Percentiles rank a stretch among this genome's conserved stretches.
Evolutionary conservation across 495 filamentous ascomycete genomes (phyloP).

Genomic region (Aspergillus incahuasiensis): DNA sequence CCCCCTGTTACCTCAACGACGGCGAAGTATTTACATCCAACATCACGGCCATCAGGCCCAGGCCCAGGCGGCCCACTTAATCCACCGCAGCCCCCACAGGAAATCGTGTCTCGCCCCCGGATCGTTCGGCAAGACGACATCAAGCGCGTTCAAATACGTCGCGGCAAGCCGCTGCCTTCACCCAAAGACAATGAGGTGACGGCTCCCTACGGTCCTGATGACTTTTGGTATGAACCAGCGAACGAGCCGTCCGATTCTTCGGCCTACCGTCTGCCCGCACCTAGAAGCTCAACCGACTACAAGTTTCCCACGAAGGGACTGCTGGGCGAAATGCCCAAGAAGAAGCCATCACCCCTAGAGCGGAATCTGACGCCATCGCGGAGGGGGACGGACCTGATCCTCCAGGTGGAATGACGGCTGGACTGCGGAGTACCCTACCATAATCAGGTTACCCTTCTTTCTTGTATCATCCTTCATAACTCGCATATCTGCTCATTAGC

Average conservation of each 20-base stretch:
- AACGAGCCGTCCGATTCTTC: background rate
- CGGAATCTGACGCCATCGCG: slow-evolving; percentile 37
- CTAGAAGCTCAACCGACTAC: slow-evolving; percentile 5
- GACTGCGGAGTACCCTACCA: background rate
- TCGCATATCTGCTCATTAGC: background rate
- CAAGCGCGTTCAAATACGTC: slow-evolving; percentile 32
- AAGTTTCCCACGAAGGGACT: slow-evolving; percentile 2
- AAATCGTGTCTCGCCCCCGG: slow-evolving; percentile 33
- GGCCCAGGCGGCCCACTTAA: slow-evolving; percentile 3
- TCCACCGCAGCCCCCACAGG: slow-evolving; percentile 12
- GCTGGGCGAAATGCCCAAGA: slow-evolving; percentile 12
- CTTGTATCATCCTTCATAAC: slow-evolving; percentile 2
- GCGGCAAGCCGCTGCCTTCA: slow-evolving; percentile 25
- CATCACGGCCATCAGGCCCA: background rate
- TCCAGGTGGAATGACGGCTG: slow-evolving; percentile 31
- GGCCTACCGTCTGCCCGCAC: background rate
- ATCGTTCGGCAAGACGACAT: slow-evolving; percentile 36
- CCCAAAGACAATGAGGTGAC: slow-evolving; percentile 18
- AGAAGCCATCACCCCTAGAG: slow-evolving; percentile 26
- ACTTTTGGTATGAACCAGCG: slow-evolving; percentile 26
- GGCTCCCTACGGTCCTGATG: slow-evolving; percentile 31
- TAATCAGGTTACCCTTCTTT: background rate
- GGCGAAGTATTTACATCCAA: slow-evolving; percentile 7
- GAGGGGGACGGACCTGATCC: slow-evolving; percentile 32
- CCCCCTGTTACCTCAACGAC: background rate